Percentiles rank a stretch among this genome's conserved stretches.
Evolutionary conservation across 257 asterid species (phyloP).

Genomic region (Ocimum tenuiflorum): DNA sequence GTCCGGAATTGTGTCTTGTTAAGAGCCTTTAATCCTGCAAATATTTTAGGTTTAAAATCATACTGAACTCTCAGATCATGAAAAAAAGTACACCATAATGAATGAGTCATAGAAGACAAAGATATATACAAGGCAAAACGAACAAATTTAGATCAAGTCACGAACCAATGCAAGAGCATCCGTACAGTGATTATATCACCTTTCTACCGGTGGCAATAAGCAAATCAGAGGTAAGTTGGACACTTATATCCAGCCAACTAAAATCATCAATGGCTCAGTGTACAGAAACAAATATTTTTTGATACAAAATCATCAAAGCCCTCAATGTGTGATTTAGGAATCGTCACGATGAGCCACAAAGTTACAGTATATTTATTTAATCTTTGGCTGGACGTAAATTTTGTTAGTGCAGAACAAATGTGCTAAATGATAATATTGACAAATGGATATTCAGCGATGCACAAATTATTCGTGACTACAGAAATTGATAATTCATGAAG

Average conservation of each 20-base stretch:
- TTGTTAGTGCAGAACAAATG: background rate
- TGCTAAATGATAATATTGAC: too few relatives aligned
- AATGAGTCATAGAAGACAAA: background rate
- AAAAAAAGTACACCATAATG: background rate
- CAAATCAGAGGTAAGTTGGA: background rate
- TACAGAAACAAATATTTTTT: background rate
- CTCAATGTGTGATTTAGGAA: background rate
- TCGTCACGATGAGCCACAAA: background rate
- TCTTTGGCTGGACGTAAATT: background rate
- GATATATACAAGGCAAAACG: background rate
- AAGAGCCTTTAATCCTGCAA: slow-evolving; percentile 68
- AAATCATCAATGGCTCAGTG: background rate
- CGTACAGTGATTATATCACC: background rate
- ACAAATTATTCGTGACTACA: too few relatives aligned
- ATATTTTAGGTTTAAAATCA: background rate
- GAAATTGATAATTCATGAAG: background rate
- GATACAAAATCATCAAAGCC: background rate
- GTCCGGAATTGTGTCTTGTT: slow-evolving; percentile 41
- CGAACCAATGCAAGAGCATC: background rate
- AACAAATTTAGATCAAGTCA: background rate
- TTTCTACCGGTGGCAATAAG: background rate
- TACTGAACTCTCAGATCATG: background rate
- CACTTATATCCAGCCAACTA: background rate
- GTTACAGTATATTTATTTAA: background rate
- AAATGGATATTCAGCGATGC: too few relatives aligned